Evolutionary conservation across 352 stramenopile species (phyloP), one percentile per base, ranked within the genome.

Genomic region (Phytopythium litorale): DNA sequence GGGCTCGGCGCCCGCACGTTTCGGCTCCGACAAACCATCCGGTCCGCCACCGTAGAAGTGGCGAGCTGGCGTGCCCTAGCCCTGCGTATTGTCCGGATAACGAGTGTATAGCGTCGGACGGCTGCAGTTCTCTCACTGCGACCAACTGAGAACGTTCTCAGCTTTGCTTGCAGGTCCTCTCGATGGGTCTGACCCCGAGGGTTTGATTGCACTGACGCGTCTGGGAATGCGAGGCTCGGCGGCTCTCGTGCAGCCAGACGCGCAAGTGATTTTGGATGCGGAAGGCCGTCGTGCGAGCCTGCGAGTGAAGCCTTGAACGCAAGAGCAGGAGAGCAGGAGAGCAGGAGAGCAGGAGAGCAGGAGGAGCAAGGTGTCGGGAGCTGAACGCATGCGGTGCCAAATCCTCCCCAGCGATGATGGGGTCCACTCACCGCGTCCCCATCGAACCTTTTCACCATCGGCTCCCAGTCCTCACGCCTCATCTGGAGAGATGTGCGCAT

Each of bases 21-120:
- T 58, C 9, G 8, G 32, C 33, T 56, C 50, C 52, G 8, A 46
- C 52, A 58, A 58, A 58, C 7, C 52, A 58, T 46, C 52, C 33
- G 52, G 16, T 33, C 12, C 4, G 12, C 4, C 3, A 12, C 3
- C 21, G 23, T n/a, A 52, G 46, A 52, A 52, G 46, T n/a, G 46
- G 9, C 46, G 23, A 32, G 18, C 4, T 1, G 4, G 16, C 0
- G 30, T 25, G 42, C 42, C 42, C 50, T 33, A 42, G 2, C 5
- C 32, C 21, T 23, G 23, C 7, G 21, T 32, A 32, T 12, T 19
- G 19, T 40, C 13, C 49, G 21, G 18, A 37, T 3, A 18, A 56
- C 16, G 13, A 11, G 32, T 21, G 52, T 58, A 58, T 58, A 58
- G 33, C 45, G 38, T 21, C 42, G 23, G 42, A 7, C 25, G 1